Conservation (phyloP, 306 rosid genomes). For the Bauhinia variegata region DNA sequence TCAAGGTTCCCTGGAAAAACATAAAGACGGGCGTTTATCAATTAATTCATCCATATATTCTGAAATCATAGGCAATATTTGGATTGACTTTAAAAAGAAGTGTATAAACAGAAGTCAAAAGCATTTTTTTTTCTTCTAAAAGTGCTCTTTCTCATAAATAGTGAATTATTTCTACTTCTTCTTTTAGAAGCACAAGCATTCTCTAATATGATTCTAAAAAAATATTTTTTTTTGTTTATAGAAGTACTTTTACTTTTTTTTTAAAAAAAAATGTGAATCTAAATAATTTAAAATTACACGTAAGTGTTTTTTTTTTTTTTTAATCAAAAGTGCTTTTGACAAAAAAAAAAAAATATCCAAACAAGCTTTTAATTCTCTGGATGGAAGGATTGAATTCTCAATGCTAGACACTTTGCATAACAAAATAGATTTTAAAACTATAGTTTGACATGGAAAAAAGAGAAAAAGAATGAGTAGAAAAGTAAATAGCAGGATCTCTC, state of each 20-base stretch:
- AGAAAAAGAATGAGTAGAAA: conserved; percentile 1
- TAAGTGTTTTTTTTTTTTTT: no score
- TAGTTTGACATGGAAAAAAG: conserved; percentile 10
- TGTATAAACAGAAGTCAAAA: conserved; percentile 6
- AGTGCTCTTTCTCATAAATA: no score
- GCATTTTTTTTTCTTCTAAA: no score
- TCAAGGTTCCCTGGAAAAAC: conserved; percentile 73
- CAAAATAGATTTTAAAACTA: conserved; percentile 1
- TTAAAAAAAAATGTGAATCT: no score
- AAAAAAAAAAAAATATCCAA: no score
- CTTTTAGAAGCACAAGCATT: no score
- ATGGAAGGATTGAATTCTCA: conserved; percentile 3
- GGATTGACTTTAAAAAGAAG: conserved; percentile 51
- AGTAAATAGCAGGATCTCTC: neutral
- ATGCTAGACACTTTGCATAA: conserved; percentile 23
- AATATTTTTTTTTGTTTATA: no score
- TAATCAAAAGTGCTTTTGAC: no score
- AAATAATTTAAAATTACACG: no score
- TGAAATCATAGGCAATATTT: neutral
- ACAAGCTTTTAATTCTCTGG: neutral
- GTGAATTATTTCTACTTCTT: no score
- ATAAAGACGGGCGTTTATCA: conserved; percentile 16
- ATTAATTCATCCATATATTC: conserved; percentile 6
- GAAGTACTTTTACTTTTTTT: no score
- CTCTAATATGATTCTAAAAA: no score